phyloP scores from a whole-genome alignment of 306 rosid species.

The Citrullus amarus region DNA sequence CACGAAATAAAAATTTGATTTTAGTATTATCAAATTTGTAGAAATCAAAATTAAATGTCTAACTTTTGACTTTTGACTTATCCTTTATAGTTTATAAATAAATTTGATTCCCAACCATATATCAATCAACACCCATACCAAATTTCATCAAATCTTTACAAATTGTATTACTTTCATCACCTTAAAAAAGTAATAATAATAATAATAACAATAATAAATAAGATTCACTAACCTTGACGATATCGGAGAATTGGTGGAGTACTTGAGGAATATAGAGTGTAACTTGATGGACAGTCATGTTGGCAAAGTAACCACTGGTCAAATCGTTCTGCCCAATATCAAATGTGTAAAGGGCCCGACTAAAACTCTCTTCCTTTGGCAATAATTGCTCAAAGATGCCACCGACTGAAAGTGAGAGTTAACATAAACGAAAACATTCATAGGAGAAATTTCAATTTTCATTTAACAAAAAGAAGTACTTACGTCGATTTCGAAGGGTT shows the following conservation, averaged over 20 bases:
- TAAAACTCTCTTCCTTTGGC: slow-evolving; percentile 20
- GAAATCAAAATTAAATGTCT: too few relatives aligned
- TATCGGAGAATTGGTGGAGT: slow-evolving; percentile 30
- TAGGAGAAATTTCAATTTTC: too few relatives aligned
- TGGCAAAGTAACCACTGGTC: slow-evolving; percentile 31
- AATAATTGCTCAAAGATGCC: slow-evolving; percentile 21
- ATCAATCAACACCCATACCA: too few relatives aligned
- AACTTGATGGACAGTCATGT: slow-evolving; percentile 30
- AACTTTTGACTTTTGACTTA: too few relatives aligned
- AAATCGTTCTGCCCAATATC: slow-evolving; percentile 49
- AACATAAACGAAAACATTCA: neutral
- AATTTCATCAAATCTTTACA: too few relatives aligned
- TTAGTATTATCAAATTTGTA: too few relatives aligned
- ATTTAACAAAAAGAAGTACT: neutral
- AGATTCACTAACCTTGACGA: slow-evolving; percentile 23
- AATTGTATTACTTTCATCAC: too few relatives aligned
- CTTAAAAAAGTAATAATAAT: too few relatives aligned
- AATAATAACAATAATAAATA: too few relatives aligned
- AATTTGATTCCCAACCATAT: too few relatives aligned
- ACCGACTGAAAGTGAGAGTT: neutral
- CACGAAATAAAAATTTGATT: too few relatives aligned
- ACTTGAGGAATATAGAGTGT: slow-evolving; percentile 33
- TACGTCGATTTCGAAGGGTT: slow-evolving; percentile 26
- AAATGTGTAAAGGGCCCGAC: slow-evolving; percentile 25
- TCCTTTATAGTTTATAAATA: too few relatives aligned